phyloP scores from a whole-genome alignment of 176 grass and related monocot species.

The Pharus latifolius region DNA sequence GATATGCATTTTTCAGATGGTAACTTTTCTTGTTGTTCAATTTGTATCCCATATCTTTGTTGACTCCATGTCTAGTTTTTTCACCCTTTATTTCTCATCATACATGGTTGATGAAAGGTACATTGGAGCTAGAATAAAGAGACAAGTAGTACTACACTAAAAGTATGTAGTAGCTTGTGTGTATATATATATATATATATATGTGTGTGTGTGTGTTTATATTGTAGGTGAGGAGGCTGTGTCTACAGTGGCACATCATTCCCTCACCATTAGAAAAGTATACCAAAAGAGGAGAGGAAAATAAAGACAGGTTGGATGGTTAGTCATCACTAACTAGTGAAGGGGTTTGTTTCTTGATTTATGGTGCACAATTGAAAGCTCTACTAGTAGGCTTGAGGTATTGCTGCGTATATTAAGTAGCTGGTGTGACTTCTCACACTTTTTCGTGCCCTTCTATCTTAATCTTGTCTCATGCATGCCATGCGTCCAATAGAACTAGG shows the following conservation, averaged over 20 bases:
- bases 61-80: too few relatives aligned
- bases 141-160: constrained; percentile 29
- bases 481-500: too few relatives aligned
- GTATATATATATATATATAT: not conserved
- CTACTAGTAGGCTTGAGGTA: too few relatives aligned
- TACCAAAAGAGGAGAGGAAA: not conserved
- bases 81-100: too few relatives aligned
- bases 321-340: constrained; percentile 45
- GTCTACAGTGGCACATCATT: constrained; percentile 54
- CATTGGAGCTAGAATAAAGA: constrained; percentile 43
- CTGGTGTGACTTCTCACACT: too few relatives aligned
- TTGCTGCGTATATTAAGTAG: too few relatives aligned
- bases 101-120: constrained; percentile 45
- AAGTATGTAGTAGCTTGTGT: too few relatives aligned
- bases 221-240: constrained; percentile 51
- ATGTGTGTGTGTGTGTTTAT: not conserved
- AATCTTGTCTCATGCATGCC: too few relatives aligned
- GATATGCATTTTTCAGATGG: constrained; percentile 3
- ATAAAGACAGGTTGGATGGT: constrained; percentile 32
- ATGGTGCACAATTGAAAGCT: too few relatives aligned
- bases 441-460: too few relatives aligned
- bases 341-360: constrained; percentile 25
- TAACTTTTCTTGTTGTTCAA: too few relatives aligned
- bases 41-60: too few relatives aligned
- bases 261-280: constrained; percentile 28